These are phyloP conservation scores for Ailanthus altissimus DNA, from an alignment of 345 rosid genomes.

Conservation along the genomic window DNA sequence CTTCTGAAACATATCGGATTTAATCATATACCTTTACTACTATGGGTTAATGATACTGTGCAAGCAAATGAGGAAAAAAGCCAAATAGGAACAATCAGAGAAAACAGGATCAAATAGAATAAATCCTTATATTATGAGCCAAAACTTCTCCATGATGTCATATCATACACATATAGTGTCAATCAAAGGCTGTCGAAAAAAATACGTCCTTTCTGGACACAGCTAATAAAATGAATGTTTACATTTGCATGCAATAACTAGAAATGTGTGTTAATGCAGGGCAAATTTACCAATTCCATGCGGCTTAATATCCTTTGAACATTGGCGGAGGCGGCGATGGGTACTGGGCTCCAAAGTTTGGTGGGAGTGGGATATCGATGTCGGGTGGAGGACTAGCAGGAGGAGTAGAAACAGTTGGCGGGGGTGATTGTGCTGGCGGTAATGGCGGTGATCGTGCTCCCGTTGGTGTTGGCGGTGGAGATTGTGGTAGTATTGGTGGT, in stretches of 20 bases:
- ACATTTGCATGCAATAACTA: neutral
- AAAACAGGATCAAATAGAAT: neutral
- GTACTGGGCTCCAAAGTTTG: conserved; percentile 60
- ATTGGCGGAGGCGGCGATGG: conserved; percentile 84
- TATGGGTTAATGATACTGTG: no score
- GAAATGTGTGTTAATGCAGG: neutral
- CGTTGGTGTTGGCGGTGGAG: conserved; percentile 28
- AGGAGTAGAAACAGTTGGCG: no score
- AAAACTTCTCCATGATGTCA: no score
- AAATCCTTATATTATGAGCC: neutral
- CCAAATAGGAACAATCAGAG: neutral
- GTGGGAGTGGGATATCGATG: conserved; percentile 48
- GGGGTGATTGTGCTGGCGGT: conserved; percentile 26
- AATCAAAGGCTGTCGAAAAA: neutral
- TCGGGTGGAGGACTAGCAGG: conserved; percentile 27
- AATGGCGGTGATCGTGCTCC: conserved; percentile 29
- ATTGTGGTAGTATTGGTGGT: conserved; percentile 31
- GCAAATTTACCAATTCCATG: neutral
- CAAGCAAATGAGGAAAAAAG: neutral
- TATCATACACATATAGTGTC: no score
- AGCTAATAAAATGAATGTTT: neutral
- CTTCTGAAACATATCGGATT: no score
- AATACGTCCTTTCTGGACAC: neutral
- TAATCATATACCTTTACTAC: no score
- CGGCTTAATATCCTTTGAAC: conserved; percentile 63